Evolutionary conservation across 768 basidiomycete species (phyloP).

Genomic region (Guyanaporus albipodus): DNA sequence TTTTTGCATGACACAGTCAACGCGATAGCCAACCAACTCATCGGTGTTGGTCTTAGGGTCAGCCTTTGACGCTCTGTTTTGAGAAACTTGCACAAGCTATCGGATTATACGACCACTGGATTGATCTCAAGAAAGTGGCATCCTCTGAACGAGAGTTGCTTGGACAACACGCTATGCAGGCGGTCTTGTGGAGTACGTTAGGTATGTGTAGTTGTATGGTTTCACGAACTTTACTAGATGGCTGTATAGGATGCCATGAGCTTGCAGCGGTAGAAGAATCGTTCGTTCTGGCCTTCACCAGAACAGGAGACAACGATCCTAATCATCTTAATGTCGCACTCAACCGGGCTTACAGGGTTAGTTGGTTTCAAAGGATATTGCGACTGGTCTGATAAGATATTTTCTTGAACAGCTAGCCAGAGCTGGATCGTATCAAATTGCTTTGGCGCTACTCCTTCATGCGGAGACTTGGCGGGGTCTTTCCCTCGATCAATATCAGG

Average conservation of each 20-base stretch:
- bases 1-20: not conserved
- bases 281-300: conserved; percentile 64
- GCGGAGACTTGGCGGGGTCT: conserved; percentile 69
- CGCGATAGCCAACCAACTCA: conserved; percentile 5
- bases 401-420: conserved; percentile 51
- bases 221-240: conserved; percentile 9
- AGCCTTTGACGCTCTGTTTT: conserved; percentile 67
- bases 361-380: conserved; percentile 10
- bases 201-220: conserved; percentile 39
- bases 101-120: conserved; percentile 69
- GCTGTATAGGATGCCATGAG: conserved; percentile 54
- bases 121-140: conserved; percentile 50
- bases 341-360: conserved; percentile 67
- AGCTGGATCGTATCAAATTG: conserved; percentile 62
- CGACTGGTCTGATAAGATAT: conserved; percentile 7
- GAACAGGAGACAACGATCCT: conserved; percentile 53
- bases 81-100: conserved; percentile 62
- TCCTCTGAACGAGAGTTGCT: conserved; percentile 60
- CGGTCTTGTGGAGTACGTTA: conserved; percentile 64
- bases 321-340: conserved; percentile 56
- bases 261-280: conserved; percentile 66
- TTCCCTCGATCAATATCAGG: conserved; percentile 56
- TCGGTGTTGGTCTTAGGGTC: conserved; percentile 44
- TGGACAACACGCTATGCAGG: conserved; percentile 71
- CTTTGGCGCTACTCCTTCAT: conserved; percentile 59